Base-by-base conservation (phyloP, 2,329 filamentous ascomycete species). In the Fusarium devonianum region DNA sequence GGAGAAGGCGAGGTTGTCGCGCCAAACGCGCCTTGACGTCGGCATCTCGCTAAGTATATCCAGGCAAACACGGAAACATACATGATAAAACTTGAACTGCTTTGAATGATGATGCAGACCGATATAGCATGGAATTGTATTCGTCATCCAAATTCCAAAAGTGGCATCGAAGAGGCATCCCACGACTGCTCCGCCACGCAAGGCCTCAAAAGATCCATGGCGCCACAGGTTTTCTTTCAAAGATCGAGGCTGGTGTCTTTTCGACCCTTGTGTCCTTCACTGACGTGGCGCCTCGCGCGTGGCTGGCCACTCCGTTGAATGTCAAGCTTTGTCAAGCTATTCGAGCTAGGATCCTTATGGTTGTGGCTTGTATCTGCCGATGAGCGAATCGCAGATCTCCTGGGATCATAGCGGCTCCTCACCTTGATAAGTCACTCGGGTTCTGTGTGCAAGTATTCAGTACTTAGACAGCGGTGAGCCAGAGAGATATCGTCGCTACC, bases 221-320 rank as follows among this genome's bases (percentile, higher is more conserved):
- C 56, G 53, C 58, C 56, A 62, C 58, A 56, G 33, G 35, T 32
- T 55, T 51, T 33, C 23, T 25, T 53, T 44, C 29, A 33, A 46
- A 58, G 58, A 41, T 56, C 72, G 71, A 74, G 73, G 72, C 73
- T 75, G 66, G 71, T 57, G 63, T 18, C n/a, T n/a, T n/a, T n/a
- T n/a, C n/a, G n/a, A n/a, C n/a, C 49, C 48, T 36, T 45, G 55
- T 19, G 45, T 56, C 25, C 38, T 39, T 42, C 40, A 45, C 62
- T 73, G 74, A 77, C 75, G 75, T 77, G 75, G 73, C 75, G 73
- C 54, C 47, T 63, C 51, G 59, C 59, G 56, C 67, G 67, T 69
- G 66, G 69, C 69, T 69, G 66, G 56, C 55, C 53, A 56, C 51
- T 54, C 56, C 62, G 56, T 46, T 44, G 43, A 48, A 39, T 50